These are phyloP conservation scores for Clonostachys chloroleuca DNA, from an alignment of 2,329 filamentous ascomycete species.

Conservation along the genomic window DNA sequence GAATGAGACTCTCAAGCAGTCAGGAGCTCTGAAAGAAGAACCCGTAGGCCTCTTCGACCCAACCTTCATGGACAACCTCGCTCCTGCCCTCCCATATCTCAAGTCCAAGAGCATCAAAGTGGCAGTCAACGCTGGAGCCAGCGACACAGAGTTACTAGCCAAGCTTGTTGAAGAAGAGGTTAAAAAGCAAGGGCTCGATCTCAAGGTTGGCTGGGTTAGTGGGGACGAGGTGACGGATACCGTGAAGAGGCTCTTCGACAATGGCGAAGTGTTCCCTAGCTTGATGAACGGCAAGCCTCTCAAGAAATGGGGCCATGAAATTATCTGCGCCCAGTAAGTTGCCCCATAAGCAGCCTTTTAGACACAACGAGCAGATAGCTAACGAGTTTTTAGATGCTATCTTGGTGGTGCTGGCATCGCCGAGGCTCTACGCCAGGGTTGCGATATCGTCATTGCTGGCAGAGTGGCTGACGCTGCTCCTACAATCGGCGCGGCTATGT, in stretches of 20 bases:
- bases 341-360: neutral
- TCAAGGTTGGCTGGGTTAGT: conserved; percentile 28
- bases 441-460: conserved; percentile 33
- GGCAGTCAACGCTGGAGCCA: conserved; percentile 29
- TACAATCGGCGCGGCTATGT: conserved; percentile 48
- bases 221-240: conserved; percentile 26
- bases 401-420: conserved; percentile 8
- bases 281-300: conserved; percentile 14
- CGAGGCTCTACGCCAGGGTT: conserved; percentile 7
- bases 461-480: conserved; percentile 40
- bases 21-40: conserved; percentile 10
- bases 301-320: conserved; percentile 7
- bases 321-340: conserved; percentile 2
- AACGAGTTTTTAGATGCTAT: conserved; percentile 6
- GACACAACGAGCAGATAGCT: neutral
- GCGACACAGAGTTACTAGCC: conserved; percentile 21
- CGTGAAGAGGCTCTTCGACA: conserved; percentile 9
- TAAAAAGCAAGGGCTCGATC: conserved; percentile 13
- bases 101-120: conserved; percentile 24
- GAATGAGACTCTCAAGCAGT: conserved; percentile 11
- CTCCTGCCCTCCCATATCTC: conserved; percentile 22
- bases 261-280: conserved; percentile 13
- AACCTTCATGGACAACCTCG: conserved; percentile 33
- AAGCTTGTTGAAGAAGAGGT: conserved; percentile 17
- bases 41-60: conserved; percentile 14